Evolutionary conservation across 1,139 yeast genomes (phyloP).

Genomic region (Arxiozyma heterogenica): DNA sequence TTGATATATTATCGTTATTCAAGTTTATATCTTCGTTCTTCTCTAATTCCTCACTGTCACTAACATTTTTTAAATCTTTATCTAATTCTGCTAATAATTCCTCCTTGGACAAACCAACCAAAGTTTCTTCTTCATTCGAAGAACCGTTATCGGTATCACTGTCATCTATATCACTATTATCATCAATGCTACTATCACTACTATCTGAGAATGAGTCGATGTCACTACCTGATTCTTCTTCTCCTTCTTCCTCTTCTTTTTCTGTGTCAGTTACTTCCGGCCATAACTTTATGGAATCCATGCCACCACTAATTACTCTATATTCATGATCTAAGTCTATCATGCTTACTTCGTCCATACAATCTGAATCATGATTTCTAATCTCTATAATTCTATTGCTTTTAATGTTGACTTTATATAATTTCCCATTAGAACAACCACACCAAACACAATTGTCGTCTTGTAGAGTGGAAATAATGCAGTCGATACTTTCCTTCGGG

Average conservation of each 20-base stretch:
- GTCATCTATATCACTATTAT: constrained; percentile 15
- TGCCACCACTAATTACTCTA: constrained; percentile 70
- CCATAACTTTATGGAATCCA: constrained; percentile 79
- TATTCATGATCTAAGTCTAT: constrained; percentile 76
- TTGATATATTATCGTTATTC: background rate
- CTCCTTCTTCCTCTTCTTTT: constrained; percentile 7
- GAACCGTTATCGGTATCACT: constrained; percentile 8
- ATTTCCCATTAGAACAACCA: constrained; percentile 76
- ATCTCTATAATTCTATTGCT: constrained; percentile 57
- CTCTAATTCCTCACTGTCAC: constrained; percentile 24
- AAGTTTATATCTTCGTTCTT: constrained; percentile 28
- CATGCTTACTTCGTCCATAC: constrained; percentile 52
- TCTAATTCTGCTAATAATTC: constrained; percentile 26
- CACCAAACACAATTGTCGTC: constrained; percentile 68
- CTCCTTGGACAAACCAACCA: constrained; percentile 24
- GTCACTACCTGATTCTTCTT: constrained; percentile 3
- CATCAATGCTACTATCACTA: constrained; percentile 7
- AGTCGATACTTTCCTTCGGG: constrained; percentile 68
- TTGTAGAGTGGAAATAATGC: constrained; percentile 66
- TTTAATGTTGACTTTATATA: constrained; percentile 58
- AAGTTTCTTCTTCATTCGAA: constrained; percentile 9
- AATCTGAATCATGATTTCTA: constrained; percentile 48
- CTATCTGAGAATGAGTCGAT: background rate
- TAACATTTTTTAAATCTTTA: constrained; percentile 15
- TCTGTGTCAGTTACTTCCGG: constrained; percentile 26